Evolutionary conservation across 805 yeast genomes (phyloP), one percentile per base, ranked within the genome.

Genomic region (Tanozyma kutaoensis): DNA sequence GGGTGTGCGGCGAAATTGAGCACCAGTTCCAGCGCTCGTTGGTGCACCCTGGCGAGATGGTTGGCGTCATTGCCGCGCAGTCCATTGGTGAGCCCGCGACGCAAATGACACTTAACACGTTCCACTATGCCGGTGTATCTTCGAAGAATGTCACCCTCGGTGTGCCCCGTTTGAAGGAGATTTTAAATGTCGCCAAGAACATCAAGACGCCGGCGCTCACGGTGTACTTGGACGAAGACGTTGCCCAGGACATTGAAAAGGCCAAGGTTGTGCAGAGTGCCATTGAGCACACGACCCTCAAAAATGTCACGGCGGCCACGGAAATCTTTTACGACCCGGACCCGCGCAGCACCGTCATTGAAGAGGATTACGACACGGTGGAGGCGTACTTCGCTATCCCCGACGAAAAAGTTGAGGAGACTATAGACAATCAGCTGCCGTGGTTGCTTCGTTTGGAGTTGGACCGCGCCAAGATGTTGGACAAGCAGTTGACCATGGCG

Each of bases 181-280:
- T 91, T 72, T 70, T 91, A 55, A 88, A 88, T 52, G 98, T 91
- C 38, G 99, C 99, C 8, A 91, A 91, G 62, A 88, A 82, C 45
- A 86, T 91, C 67, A 91, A 88, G 59, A 91, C 99, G n/a, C 99
- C 99, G n/a, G 93, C 95, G 10, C 65, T 88, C 49, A 85, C 95
- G 8, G 95, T 88, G n/a, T 91, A 86, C 50, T 61, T 91, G 50
- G 67, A 81, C 25, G 74, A 76, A 4, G 88, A 73, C 22, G 67
- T 76, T 36, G 86, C 95, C 4, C 66, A 70, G 25, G 95, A 91
- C 43, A 88, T 86, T 53, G 96, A 86, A 51, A 74, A 66, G 55
- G 97, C 99, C 8, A 91, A 91, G 62, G 76, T 77, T 24, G 82
- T 91, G 24, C 95, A 93, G 62, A 81, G 96, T 33, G 93, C 95